phyloP scores from a whole-genome alignment of 176 grass and related monocot genomes.

The Triticum dicoccoides region DNA sequence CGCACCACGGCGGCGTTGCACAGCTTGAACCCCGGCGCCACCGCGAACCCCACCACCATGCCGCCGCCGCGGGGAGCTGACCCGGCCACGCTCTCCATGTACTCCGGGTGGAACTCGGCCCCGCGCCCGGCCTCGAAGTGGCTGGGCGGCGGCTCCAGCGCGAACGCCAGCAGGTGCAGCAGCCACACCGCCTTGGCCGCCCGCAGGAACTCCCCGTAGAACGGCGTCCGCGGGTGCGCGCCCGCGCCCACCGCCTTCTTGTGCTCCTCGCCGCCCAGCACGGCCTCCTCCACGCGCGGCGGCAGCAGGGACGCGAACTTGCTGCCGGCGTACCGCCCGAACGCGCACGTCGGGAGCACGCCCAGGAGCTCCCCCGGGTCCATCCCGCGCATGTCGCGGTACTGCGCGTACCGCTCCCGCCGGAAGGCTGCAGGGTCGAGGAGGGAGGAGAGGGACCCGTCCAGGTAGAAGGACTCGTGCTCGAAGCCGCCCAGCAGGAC shows the following conservation, averaged over 20 bases:
- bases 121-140: slow-evolving; percentile 85
- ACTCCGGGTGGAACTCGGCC: slow-evolving; percentile 77
- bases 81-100: slow-evolving; percentile 86
- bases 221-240: slow-evolving; percentile 75
- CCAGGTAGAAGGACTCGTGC: slow-evolving; percentile 97
- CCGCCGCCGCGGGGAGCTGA: slow-evolving; percentile 16
- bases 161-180: slow-evolving; percentile 92
- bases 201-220: slow-evolving; percentile 84
- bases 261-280: slow-evolving; percentile 61
- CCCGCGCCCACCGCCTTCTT: slow-evolving; percentile 42
- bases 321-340: slow-evolving; percentile 68
- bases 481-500: slow-evolving; percentile 81
- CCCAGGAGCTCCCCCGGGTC: slow-evolving; percentile 87
- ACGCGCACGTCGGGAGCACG: slow-evolving; percentile 78
- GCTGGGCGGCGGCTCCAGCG: slow-evolving; percentile 81
- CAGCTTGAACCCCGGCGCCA: slow-evolving; percentile 75
- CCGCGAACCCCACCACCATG: slow-evolving; percentile 74
- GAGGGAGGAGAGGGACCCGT: slow-evolving; percentile 90
- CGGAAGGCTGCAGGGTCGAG: slow-evolving; percentile 81
- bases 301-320: slow-evolving; percentile 62
- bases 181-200: slow-evolving; percentile 90
- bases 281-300: slow-evolving; percentile 57
- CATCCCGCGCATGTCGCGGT: slow-evolving; percentile 92
- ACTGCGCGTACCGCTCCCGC: slow-evolving; percentile 67
- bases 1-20: slow-evolving; percentile 64